Base-by-base conservation (phyloP, 2,329 filamentous ascomycete genomes). In the Rhynchosporium secalis region DNA sequence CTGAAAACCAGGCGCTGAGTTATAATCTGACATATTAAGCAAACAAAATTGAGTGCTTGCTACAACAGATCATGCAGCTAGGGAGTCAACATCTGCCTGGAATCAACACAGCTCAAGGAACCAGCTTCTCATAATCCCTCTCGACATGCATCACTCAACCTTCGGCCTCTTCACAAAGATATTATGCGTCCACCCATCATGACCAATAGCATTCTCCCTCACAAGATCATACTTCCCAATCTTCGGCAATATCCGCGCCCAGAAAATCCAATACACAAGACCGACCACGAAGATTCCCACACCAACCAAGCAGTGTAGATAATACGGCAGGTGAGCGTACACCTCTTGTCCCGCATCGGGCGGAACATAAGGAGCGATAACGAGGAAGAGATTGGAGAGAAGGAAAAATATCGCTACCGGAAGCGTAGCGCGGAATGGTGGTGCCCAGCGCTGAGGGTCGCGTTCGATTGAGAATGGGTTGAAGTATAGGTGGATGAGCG, bases 151-250 rank as follows among this genome's bases (percentile, higher is more conserved):
- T 51, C 29, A 51, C 28, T 33, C 47, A 36, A n/a, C 5, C 28
- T 57, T 57, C 26, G 57, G 46, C 28, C 38, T 60, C 48, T 54
- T 60, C 26, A 60, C 26, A 54, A 60, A 60, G 15, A 28, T 2
- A 36, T 47, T 26, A n/a, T 82, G 77, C 67, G 85, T 84, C 86
- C 86, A 88, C 1, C 86, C 85, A 71, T 88, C 86, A 47, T 83
- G 78, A 64, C 85, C 82, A 7, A 87, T 73, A 1, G 79, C 72
- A 0, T 76, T 78, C 73, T 86, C 81, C 61, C 81, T 79, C 2
- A 84, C 78, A 9, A 89, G 77, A 68, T 83, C 78, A 69, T 89
- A 86, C 0, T 71, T 70, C 13, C 82, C 82, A 38, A 85, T 64
- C 69, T 76, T 78, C 59, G 83, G 83, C 41, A 85, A 65, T 4